phyloP scores from a whole-genome alignment of 768 basidiomycete species.

The Chalciporus pseudorubinellus region DNA sequence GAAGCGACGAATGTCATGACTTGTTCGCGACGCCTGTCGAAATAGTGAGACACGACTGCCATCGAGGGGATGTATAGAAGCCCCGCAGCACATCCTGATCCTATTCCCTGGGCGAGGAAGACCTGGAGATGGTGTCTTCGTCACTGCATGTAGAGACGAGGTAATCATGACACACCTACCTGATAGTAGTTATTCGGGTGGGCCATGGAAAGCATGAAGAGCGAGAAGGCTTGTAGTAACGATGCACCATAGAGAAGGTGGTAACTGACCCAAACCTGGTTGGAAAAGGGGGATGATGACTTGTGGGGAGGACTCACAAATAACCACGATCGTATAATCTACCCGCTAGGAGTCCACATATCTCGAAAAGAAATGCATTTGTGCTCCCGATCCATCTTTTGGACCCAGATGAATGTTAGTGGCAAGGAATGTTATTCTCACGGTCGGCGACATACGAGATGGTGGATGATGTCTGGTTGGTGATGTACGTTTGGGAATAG shows the following conservation, averaged over 20 bases:
- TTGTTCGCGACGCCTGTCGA: constrained; percentile 44
- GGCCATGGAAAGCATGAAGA: constrained; percentile 48
- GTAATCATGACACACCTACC: constrained; percentile 17
- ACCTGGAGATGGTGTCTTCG: constrained; percentile 32
- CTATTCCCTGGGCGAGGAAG: constrained; percentile 52
- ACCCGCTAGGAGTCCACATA: constrained; percentile 45
- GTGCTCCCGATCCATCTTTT: constrained; percentile 47
- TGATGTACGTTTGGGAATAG: constrained; percentile 38
- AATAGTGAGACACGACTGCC: constrained; percentile 53
- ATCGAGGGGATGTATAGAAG: constrained; percentile 47
- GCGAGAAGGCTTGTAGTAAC: constrained; percentile 29
- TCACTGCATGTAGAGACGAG: background rate
- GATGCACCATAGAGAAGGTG: constrained; percentile 29
- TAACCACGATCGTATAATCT: constrained; percentile 52
- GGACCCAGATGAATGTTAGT: background rate
- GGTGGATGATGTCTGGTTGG: constrained; percentile 35
- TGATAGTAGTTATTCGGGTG: constrained; percentile 43
- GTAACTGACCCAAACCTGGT: constrained; percentile 15
- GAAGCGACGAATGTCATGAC: constrained; percentile 57
- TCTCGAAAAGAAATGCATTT: constrained; percentile 46
- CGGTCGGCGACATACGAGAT: constrained; percentile 35
- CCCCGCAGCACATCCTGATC: constrained; percentile 47
- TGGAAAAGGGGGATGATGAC: background rate
- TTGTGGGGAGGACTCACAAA: constrained; percentile 35
- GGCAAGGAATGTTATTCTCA: background rate